These are phyloP conservation scores for Penicillium tannophilum DNA, from an alignment of 495 filamentous ascomycete genomes.

Conservation along the genomic window DNA sequence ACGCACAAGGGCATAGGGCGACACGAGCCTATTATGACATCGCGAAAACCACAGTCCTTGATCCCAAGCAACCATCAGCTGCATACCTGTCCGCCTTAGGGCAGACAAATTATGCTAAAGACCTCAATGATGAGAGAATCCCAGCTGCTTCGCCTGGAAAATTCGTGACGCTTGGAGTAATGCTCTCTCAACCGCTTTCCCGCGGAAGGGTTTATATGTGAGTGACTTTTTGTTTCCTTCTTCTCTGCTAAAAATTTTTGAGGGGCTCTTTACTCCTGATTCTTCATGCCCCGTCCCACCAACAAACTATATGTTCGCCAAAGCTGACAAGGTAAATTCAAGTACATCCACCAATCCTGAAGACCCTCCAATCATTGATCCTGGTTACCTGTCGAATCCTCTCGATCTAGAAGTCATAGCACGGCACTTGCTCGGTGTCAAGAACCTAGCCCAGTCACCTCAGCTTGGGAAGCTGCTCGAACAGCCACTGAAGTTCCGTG, in stretches of 20 bases:
- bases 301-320: not conserved
- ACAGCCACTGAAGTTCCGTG: not conserved
- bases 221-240: conserved; percentile 2
- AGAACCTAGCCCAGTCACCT: conserved; percentile 1
- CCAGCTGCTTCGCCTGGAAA: conserved; percentile 1
- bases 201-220: conserved; percentile 3
- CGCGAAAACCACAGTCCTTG: conserved; percentile 1
- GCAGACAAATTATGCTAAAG: conserved; percentile 5
- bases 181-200: conserved; percentile 4
- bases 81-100: not conserved
- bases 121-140: not conserved
- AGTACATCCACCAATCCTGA: not conserved
- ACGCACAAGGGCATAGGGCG: conserved; percentile 1
- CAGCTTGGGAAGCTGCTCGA: conserved; percentile 3
- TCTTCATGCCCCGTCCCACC: not conserved
- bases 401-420: conserved; percentile 2
- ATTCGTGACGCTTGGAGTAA: conserved; percentile 1
- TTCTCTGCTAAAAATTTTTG: not conserved
- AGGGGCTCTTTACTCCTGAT: not conserved
- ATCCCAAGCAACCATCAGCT: conserved; percentile 2
- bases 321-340: conserved; percentile 1
- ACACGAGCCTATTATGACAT: conserved; percentile 3
- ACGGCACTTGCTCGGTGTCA: not conserved
- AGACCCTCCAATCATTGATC: conserved; percentile 1
- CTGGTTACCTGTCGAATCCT: not conserved